These are phyloP conservation scores for Suhomyces vadensis DNA, from an alignment of 805 yeast genomes.

Conservation along the genomic window DNA sequence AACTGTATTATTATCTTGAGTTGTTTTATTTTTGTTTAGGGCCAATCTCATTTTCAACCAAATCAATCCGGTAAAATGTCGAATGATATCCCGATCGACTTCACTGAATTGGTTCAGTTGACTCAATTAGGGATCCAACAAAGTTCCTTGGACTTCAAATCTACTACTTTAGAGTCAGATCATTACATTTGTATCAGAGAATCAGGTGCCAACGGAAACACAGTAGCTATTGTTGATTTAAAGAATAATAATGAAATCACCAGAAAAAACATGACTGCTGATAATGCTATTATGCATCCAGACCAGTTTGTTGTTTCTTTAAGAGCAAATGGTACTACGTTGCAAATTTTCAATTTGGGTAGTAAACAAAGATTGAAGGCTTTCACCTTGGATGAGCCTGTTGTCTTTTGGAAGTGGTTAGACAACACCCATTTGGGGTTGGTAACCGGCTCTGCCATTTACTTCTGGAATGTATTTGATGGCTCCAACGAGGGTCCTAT, in stretches of 20 bases:
- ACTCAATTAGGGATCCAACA: conserved; percentile 84
- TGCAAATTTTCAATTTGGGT: conserved; percentile 89
- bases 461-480: conserved; percentile 82
- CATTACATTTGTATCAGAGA: conserved; percentile 83
- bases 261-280: conserved; percentile 94
- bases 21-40: not conserved
- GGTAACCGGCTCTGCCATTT: conserved; percentile 74
- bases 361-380: conserved; percentile 88
- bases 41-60: not conserved
- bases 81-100: conserved; percentile 88
- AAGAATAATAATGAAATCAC: conserved; percentile 75
- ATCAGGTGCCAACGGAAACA: conserved; percentile 60
- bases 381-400: conserved; percentile 81
- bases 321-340: conserved; percentile 93
- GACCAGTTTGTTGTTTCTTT: conserved; percentile 83
- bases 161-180: conserved; percentile 94
- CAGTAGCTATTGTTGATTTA: conserved; percentile 93
- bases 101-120: conserved; percentile 91
- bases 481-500: conserved; percentile 77
- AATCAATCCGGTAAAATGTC: conserved; percentile 9
- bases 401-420: conserved; percentile 95
- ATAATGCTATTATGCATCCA: conserved; percentile 96
- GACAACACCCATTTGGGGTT: conserved; percentile 72
- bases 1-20: conserved; percentile 1
- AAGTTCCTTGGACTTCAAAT: conserved; percentile 82